Evolutionary conservation across 768 basidiomycete species (phyloP).

Genomic region (Suillus placidus): DNA sequence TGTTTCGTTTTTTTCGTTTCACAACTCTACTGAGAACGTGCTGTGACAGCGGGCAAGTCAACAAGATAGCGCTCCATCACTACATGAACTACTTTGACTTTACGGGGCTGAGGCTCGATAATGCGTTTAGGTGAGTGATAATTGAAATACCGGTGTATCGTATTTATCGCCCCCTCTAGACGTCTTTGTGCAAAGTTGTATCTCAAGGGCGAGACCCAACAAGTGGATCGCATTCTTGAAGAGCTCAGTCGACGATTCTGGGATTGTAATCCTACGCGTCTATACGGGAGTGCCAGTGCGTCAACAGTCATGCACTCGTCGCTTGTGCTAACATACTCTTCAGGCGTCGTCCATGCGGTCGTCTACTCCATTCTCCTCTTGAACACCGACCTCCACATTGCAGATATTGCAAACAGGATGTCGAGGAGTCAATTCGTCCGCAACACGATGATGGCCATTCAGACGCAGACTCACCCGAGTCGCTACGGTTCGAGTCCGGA

Average conservation of each 20-base stretch:
- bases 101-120: slow-evolving; percentile 74
- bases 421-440: slow-evolving; percentile 88
- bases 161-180: slow-evolving; percentile 39
- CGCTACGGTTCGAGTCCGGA: slow-evolving; percentile 61
- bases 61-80: slow-evolving; percentile 70
- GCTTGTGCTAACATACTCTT: slow-evolving; percentile 11
- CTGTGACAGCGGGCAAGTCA: slow-evolving; percentile 64
- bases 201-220: slow-evolving; percentile 95
- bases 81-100: slow-evolving; percentile 95
- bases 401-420: slow-evolving; percentile 88
- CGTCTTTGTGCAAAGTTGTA: slow-evolving; percentile 89
- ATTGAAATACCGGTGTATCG: not conserved
- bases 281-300: slow-evolving; percentile 88
- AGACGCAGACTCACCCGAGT: slow-evolving; percentile 68
- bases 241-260: slow-evolving; percentile 90
- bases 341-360: slow-evolving; percentile 94
- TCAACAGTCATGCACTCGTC: slow-evolving; percentile 12
- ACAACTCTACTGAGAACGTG: slow-evolving; percentile 8
- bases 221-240: slow-evolving; percentile 95
- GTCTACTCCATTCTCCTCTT: slow-evolving; percentile 90
- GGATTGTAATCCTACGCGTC: slow-evolving; percentile 80
- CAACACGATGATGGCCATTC: slow-evolving; percentile 88
- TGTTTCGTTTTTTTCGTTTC: slow-evolving; percentile 27
- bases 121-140: slow-evolving; percentile 76
- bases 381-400: slow-evolving; percentile 97